These are phyloP conservation scores for Cryomyces antarcticus DNA, from an alignment of 495 filamentous ascomycete species.

Conservation along the genomic window DNA sequence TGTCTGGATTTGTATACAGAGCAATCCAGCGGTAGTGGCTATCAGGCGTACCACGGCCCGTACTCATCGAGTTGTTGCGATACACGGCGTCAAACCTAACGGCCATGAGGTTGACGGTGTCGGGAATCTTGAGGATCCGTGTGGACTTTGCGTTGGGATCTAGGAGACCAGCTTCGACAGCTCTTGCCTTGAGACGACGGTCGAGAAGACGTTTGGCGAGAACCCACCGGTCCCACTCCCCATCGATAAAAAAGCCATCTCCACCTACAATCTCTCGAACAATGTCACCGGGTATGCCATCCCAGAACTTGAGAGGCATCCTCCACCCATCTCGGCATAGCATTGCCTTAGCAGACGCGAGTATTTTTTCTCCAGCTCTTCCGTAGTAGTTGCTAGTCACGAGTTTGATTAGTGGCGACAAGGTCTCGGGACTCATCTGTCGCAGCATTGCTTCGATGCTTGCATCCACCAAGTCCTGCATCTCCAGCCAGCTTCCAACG, in stretches of 20 bases:
- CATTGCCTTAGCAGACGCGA: conserved; percentile 36
- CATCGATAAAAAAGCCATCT: conserved; percentile 39
- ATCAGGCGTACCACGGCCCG: conserved; percentile 18
- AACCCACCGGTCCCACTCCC: conserved; percentile 37
- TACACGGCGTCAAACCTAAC: conserved; percentile 28
- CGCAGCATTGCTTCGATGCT: conserved; percentile 32
- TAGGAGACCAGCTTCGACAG: conserved; percentile 23
- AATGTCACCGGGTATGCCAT: conserved; percentile 34
- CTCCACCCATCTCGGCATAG: conserved; percentile 40
- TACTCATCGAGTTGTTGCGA: conserved; percentile 18
- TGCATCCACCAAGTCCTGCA: conserved; percentile 35
- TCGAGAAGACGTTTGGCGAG: conserved; percentile 33
- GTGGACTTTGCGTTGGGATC: conserved; percentile 15
- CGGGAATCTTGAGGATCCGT: conserved; percentile 19
- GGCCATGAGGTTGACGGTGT: conserved; percentile 21
- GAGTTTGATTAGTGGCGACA: conserved; percentile 28
- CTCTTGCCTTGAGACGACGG: conserved; percentile 24
- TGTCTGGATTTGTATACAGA: conserved; percentile 28
- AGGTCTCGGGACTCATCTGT: conserved; percentile 28
- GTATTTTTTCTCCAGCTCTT: conserved; percentile 30
- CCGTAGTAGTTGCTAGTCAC: conserved; percentile 41
- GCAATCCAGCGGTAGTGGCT: conserved; percentile 23
- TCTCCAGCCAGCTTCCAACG: conserved; percentile 37
- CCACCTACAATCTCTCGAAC: conserved; percentile 35
- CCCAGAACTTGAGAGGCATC: conserved; percentile 36